Conservation (phyloP, 1,139 yeast species). For the Geotrichum reessii region DNA sequence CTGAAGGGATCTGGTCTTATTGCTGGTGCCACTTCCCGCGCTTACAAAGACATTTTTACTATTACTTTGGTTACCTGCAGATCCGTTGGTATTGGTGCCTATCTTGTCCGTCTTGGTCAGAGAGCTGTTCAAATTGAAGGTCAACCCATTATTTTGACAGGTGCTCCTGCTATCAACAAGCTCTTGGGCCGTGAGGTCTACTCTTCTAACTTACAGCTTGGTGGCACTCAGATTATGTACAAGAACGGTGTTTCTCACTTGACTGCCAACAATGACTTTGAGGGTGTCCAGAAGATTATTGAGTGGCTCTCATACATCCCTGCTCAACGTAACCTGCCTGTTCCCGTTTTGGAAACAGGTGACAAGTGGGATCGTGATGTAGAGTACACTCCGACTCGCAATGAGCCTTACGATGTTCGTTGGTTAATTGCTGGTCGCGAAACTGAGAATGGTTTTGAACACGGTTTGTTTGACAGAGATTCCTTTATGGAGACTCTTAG, state of each 20-base stretch:
- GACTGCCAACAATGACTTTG: conserved; percentile 92
- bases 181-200: conserved; percentile 94
- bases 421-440: conserved; percentile 89
- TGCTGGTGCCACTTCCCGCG: conserved; percentile 98
- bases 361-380: conserved; percentile 94
- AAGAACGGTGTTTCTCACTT: conserved; percentile 95
- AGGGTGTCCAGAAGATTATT: conserved; percentile 91
- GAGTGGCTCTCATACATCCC: conserved; percentile 96
- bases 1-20: conserved; percentile 95
- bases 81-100: conserved; percentile 99
- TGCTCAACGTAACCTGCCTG: conserved; percentile 82
- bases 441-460: conserved; percentile 64
- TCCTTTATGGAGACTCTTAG: conserved; percentile 96
- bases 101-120: conserved; percentile 94
- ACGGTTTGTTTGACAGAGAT: conserved; percentile 84
- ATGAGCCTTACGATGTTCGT: conserved; percentile 82
- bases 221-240: conserved; percentile 99
- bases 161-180: conserved; percentile 98
- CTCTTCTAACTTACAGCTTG: conserved; percentile 92
- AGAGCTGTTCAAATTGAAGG: conserved; percentile 98
- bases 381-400: conserved; percentile 67
- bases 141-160: conserved; percentile 95
- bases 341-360: conserved; percentile 73
- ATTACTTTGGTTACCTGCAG: conserved; percentile 95
- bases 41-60: conserved; percentile 95